A percentile compares a stretch with the other conserved stretches of the same genome.
Evolutionary conservation across 768 basidiomycete genomes (phyloP).

Genomic region (Lentinula edodes): DNA sequence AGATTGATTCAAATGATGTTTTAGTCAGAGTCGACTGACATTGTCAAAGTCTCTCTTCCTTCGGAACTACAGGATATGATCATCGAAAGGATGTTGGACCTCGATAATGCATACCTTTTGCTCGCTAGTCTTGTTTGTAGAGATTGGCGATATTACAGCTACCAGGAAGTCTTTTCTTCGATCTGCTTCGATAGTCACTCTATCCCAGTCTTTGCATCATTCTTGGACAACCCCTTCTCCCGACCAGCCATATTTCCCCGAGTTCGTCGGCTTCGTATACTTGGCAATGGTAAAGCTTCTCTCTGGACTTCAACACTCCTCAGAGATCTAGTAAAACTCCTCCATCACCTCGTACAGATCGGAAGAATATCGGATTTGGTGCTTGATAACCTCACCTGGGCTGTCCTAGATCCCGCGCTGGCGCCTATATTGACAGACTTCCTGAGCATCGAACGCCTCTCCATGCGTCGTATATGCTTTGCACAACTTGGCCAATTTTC

Average conservation of each 20-base stretch:
- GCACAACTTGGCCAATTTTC: neutral
- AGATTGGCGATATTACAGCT: conserved; percentile 18
- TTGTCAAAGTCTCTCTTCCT: conserved; percentile 9
- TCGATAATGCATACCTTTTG: conserved; percentile 10
- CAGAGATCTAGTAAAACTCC: conserved; percentile 4
- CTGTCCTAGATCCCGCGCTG: conserved; percentile 3
- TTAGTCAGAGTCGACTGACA: neutral
- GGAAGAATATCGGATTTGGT: neutral
- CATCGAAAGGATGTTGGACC: conserved; percentile 14
- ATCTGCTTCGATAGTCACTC: conserved; percentile 13
- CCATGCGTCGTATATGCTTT: neutral
- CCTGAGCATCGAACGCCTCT: neutral
- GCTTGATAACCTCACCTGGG: conserved; percentile 4
- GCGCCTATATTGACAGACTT: neutral
- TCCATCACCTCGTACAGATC: conserved; percentile 6
- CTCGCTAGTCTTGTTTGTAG: conserved; percentile 16
- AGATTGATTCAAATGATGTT: neutral
- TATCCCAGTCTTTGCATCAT: conserved; percentile 9
- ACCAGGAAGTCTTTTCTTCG: conserved; percentile 14
- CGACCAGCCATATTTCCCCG: conserved; percentile 13
- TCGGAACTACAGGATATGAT: conserved; percentile 19
- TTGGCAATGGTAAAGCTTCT: neutral
- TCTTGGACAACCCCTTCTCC: conserved; percentile 16
- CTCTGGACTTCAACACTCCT: conserved; percentile 10
- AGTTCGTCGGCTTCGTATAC: conserved; percentile 11